Evolutionary conservation across 257 asterid species (phyloP), one percentile per base, ranked within the genome.

Genomic region (Scutellaria barbata): DNA sequence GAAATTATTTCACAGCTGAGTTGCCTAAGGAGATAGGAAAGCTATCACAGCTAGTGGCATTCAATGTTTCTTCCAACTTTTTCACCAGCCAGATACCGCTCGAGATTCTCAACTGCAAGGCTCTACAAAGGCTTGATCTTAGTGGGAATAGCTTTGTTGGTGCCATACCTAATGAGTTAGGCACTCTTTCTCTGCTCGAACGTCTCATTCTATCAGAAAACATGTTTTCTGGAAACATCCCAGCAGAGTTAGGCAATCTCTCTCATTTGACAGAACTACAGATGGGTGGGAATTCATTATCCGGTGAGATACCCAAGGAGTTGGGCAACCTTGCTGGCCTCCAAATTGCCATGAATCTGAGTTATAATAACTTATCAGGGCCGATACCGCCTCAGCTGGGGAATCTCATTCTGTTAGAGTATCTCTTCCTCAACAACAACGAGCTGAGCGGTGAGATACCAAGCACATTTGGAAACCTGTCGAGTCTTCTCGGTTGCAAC

Each of bases 271-370:
- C 90, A 7, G 98, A 90, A 68, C 85, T 93, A 69, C 98, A 88
- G 72, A 90, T 93, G 92, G 98, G 97, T 43, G 92, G 90, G 11
- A 93, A 93, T 57, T 69, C 63, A 8, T 73, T 93, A 37, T 85
- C 95, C 1, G 98, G 97, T 10, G 83, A 74, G 61, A 90, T 93
- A 74, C 97, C 98, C 4, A 69, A 71, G n/a, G 92, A 90, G 86
- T 70, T 93, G 48, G 96, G 97, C 3, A 67, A 84, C 69, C 86
- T 93, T 12, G 78, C 80, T 0, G 90, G 97, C 67, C 79, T 93
- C 71, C 98, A 93, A 73, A 90, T 93, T 41, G 97, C 90, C 3
- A 70, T 93, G 88, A 84, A 93, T 79, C 93, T 93, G 71, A 93
- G 98, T 70, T 45, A 76, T 69, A 93, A 93, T 54, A 85, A 85